Conservation (phyloP, 2,329 filamentous ascomycete genomes). For the Metarhizium anisopliae region DNA sequence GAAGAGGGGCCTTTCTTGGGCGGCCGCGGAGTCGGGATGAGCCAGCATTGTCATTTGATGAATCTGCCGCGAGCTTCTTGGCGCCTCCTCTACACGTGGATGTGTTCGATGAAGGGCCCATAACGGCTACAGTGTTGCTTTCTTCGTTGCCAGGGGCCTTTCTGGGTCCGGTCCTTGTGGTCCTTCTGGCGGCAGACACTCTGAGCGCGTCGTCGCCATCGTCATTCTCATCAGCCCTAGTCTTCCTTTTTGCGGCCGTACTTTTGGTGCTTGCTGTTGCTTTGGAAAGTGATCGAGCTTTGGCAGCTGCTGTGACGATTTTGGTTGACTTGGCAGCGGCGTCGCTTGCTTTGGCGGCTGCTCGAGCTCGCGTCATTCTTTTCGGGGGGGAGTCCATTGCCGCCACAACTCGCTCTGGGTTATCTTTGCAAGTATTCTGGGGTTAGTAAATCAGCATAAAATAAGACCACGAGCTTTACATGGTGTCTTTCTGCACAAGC, state of each 20-base stretch:
- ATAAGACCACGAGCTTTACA: slow-evolving; percentile 14
- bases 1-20: slow-evolving; percentile 29
- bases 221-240: slow-evolving; percentile 41
- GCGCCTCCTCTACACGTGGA: slow-evolving; percentile 16
- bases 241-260: slow-evolving; percentile 38
- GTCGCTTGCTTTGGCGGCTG: slow-evolving; percentile 32
- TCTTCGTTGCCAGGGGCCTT: slow-evolving; percentile 26
- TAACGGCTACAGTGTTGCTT: slow-evolving; percentile 6
- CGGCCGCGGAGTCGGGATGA: slow-evolving; percentile 28
- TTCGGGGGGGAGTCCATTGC: slow-evolving; percentile 50
- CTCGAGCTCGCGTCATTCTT: slow-evolving; percentile 45
- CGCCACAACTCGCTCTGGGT: not conserved
- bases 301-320: slow-evolving; percentile 39
- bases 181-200: slow-evolving; percentile 24
- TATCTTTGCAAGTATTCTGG: not conserved
- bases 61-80: slow-evolving; percentile 17
- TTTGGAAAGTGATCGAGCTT: slow-evolving; percentile 31
- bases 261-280: slow-evolving; percentile 23
- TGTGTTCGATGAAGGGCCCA: not conserved
- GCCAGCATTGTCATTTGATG: slow-evolving; percentile 12
- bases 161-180: slow-evolving; percentile 32
- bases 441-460: slow-evolving; percentile 7
- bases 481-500: slow-evolving; percentile 14
- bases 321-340: slow-evolving; percentile 31
- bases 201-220: slow-evolving; percentile 30